Evolutionary conservation across 768 basidiomycete species (phyloP).

Genomic region (Amanita subjunquillea): DNA sequence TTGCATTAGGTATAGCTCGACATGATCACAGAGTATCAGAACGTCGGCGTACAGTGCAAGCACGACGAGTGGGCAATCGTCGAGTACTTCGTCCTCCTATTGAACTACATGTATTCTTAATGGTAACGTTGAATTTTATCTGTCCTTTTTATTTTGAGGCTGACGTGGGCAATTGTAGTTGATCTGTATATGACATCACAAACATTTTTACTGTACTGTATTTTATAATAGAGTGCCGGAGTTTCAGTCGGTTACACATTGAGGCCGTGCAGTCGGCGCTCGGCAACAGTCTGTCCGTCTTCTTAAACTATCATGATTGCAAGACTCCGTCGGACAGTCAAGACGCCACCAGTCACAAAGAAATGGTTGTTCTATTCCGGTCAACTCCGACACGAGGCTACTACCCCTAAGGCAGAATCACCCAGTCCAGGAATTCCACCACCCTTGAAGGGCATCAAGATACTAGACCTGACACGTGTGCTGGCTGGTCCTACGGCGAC

Average conservation of each 20-base stretch:
- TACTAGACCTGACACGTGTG: constrained; percentile 87
- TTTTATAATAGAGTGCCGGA: not conserved
- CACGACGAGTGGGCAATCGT: not conserved
- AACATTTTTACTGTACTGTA: not conserved
- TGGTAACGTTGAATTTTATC: not conserved
- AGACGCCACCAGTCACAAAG: not conserved
- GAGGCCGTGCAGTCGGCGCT: too few species aligned
- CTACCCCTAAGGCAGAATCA: not conserved
- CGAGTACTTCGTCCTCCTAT: not conserved
- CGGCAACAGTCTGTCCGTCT: too few species aligned
- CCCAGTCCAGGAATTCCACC: constrained; percentile 47
- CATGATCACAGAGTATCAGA: constrained; percentile 2
- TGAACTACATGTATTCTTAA: not conserved
- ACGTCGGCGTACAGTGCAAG: not conserved
- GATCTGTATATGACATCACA: too few species aligned
- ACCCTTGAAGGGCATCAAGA: constrained; percentile 68
- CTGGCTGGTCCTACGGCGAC: constrained; percentile 90
- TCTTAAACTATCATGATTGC: not conserved
- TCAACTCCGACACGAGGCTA: not conserved
- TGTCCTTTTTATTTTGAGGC: not conserved
- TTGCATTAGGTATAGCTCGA: not conserved
- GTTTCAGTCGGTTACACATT: too few species aligned
- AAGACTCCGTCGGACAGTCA: not conserved
- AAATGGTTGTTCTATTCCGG: not conserved
- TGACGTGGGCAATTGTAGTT: not conserved